phyloP scores from a whole-genome alignment of 495 filamentous ascomycete species.

The Penicillium longicatenatum region DNA sequence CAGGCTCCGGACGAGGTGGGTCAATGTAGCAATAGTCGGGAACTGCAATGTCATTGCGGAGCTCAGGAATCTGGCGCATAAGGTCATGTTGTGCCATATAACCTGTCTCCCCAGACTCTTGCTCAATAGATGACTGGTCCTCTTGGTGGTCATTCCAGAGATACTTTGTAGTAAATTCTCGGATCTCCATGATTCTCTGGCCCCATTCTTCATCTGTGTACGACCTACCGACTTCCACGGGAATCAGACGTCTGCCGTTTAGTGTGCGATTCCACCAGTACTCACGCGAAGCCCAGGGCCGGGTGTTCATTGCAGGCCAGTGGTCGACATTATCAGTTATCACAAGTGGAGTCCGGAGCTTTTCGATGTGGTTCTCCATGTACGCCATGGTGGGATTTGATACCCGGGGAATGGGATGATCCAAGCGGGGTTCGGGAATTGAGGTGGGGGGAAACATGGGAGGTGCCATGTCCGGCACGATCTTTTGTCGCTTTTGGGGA shows the following conservation, averaged over 20 bases:
- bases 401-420: conserved; percentile 37
- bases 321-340: conserved; percentile 62
- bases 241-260: conserved; percentile 75
- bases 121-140: background rate
- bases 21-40: conserved; percentile 85
- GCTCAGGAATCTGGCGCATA: conserved; percentile 75
- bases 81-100: conserved; percentile 94
- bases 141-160: conserved; percentile 40
- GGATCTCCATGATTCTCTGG: conserved; percentile 77
- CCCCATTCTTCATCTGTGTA: conserved; percentile 89
- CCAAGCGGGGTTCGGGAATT: conserved; percentile 36
- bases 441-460: conserved; percentile 43
- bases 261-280: conserved; percentile 81
- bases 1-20: conserved; percentile 49
- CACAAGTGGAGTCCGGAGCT: conserved; percentile 62
- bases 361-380: conserved; percentile 66
- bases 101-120: conserved; percentile 38
- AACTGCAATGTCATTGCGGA: conserved; percentile 73
- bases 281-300: conserved; percentile 68
- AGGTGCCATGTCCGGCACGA: conserved; percentile 16
- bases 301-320: conserved; percentile 78
- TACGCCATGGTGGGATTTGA: conserved; percentile 53
- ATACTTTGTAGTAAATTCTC: conserved; percentile 66
- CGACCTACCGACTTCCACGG: conserved; percentile 84
- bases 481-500: conserved; percentile 36